phyloP scores from a whole-genome alignment of 495 filamentous ascomycete genomes.

The Diplogelasinospora grovesii region DNA sequence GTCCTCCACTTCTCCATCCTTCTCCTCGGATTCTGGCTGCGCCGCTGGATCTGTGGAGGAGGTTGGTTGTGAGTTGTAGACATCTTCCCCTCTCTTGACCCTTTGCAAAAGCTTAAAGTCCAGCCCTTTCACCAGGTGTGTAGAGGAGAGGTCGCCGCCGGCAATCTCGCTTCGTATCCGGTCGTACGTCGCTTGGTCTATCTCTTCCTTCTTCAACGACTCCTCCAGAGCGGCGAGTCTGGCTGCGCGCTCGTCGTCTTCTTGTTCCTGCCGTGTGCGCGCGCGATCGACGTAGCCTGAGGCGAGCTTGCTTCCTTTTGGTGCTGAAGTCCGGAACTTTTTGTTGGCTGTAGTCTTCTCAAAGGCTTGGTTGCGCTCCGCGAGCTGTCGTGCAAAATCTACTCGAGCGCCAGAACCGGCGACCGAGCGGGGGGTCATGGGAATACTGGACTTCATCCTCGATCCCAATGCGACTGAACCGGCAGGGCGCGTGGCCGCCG shows the following conservation, averaged over 20 bases:
- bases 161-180: constrained; percentile 66
- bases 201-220: constrained; percentile 72
- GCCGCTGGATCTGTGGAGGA: no score
- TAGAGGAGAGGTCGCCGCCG: constrained; percentile 71
- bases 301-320: constrained; percentile 75
- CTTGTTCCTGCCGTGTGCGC: constrained; percentile 40
- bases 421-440: constrained; percentile 80
- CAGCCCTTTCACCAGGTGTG: constrained; percentile 85
- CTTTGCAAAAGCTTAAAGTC: constrained; percentile 76
- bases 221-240: constrained; percentile 76
- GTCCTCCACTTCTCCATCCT: constrained; percentile 21
- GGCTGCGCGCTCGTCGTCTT: constrained; percentile 55
- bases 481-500: constrained; percentile 20
- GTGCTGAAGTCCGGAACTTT: constrained; percentile 71
- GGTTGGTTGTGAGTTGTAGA: constrained; percentile 35
- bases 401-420: constrained; percentile 35
- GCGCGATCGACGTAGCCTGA: constrained; percentile 85
- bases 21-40: constrained; percentile 8
- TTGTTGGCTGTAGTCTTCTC: constrained; percentile 50
- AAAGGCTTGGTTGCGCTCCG: constrained; percentile 56
- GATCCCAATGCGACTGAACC: constrained; percentile 48
- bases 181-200: constrained; percentile 68
- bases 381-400: constrained; percentile 81
- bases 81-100: constrained; percentile 67
- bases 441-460: constrained; percentile 66